These are phyloP conservation scores for Paramecium pentaurelia DNA, from an alignment of 73 alveolate species.

Conservation along the genomic window DNA sequence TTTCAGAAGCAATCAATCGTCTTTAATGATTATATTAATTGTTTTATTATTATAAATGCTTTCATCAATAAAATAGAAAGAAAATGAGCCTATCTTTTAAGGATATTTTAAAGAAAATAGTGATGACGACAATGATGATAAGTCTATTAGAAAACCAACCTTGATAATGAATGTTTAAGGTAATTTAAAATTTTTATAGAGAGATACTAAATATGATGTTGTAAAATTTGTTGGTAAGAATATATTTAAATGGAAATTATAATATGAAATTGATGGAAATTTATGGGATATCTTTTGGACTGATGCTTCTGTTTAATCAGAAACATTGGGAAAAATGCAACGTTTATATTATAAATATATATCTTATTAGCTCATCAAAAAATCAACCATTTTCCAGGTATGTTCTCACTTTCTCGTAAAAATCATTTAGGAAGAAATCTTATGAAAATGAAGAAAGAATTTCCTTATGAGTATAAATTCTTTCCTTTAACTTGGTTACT, in stretches of 20 bases:
- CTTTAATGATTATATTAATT: neutral
- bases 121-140: neutral
- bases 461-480: constrained; percentile 74
- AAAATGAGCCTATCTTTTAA: neutral
- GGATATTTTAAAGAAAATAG: neutral
- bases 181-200: neutral
- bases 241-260: constrained; percentile 61
- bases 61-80: neutral
- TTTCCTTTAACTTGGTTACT: constrained; percentile 86
- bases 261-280: constrained; percentile 48
- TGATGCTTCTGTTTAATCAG: constrained; percentile 70
- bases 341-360: neutral
- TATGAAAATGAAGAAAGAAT: constrained; percentile 72
- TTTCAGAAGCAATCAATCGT: neutral
- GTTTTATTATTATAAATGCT: neutral
- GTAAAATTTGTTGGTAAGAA: constrained; percentile 74
- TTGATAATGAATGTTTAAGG: constrained; percentile 67
- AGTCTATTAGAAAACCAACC: neutral
- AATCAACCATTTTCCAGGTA: constrained; percentile 92
- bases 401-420: constrained; percentile 86
- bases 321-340: constrained; percentile 66
- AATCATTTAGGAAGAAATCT: constrained; percentile 87
- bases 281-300: constrained; percentile 72
- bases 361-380: constrained; percentile 75
- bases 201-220: constrained; percentile 71